Conservation (phyloP, 2,329 filamentous ascomycete species). For the Esteya vermicola region DNA sequence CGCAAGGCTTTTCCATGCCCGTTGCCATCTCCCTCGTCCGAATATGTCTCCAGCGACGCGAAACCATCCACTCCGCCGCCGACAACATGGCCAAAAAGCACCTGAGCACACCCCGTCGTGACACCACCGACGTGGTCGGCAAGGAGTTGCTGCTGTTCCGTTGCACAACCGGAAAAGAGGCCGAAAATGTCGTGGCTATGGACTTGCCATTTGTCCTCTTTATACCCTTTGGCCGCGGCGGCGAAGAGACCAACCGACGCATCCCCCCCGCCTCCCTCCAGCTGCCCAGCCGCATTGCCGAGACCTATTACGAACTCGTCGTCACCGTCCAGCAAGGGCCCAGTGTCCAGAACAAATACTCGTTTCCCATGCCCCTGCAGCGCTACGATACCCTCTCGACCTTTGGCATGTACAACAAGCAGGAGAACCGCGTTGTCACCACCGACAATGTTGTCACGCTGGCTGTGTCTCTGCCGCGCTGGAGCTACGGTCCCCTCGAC, state of each 20-base stretch:
- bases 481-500: slow-evolving; percentile 92
- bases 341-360: slow-evolving; percentile 75
- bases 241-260: slow-evolving; percentile 75
- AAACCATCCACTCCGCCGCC: slow-evolving; percentile 92
- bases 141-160: slow-evolving; percentile 90
- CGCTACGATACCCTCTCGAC: slow-evolving; percentile 95
- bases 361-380: slow-evolving; percentile 79
- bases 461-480: slow-evolving; percentile 81
- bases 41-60: slow-evolving; percentile 82
- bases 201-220: slow-evolving; percentile 95
- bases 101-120: slow-evolving; percentile 76
- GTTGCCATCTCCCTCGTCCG: slow-evolving; percentile 86
- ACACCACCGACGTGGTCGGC: slow-evolving; percentile 83
- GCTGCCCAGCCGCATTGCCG: slow-evolving; percentile 81
- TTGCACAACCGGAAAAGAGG: slow-evolving; percentile 69
- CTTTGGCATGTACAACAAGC: slow-evolving; percentile 98
- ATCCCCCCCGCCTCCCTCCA: slow-evolving; percentile 89
- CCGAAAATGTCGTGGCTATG: slow-evolving; percentile 85
- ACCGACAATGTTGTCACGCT: slow-evolving; percentile 85
- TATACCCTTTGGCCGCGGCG: slow-evolving; percentile 85
- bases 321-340: slow-evolving; percentile 90
- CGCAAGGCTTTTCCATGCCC: slow-evolving; percentile 71
- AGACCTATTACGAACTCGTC: slow-evolving; percentile 93
- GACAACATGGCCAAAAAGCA: slow-evolving; percentile 90
- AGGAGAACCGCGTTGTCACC: slow-evolving; percentile 73